Conservation (phyloP, 495 filamentous ascomycete species). For the Lasiosphaeria ovina region DNA sequence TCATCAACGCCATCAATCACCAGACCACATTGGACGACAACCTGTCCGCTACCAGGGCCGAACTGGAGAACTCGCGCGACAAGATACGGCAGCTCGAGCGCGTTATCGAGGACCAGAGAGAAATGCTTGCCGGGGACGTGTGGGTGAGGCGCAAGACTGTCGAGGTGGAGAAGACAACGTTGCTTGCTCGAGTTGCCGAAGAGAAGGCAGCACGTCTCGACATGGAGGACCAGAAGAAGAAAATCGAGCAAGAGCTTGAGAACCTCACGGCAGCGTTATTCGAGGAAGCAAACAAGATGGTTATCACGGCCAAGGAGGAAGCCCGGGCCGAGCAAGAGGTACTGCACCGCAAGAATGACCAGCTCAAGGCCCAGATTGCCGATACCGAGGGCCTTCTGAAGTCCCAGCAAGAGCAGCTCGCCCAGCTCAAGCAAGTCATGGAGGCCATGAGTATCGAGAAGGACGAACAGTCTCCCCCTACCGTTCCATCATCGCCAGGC, state of each 20-base stretch:
- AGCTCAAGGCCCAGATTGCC: conserved; percentile 50
- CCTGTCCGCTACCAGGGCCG: conserved; percentile 75
- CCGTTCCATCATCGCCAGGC: conserved; percentile 64
- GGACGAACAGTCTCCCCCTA: conserved; percentile 63
- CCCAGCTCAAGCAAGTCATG: conserved; percentile 87
- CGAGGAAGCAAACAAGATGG: conserved; percentile 97
- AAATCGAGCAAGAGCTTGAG: conserved; percentile 79
- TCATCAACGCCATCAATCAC: conserved; percentile 95
- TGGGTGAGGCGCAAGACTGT: conserved; percentile 59
- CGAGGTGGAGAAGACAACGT: conserved; percentile 41
- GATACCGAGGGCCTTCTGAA: conserved; percentile 76
- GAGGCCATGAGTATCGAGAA: conserved; percentile 75
- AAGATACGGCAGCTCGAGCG: conserved; percentile 67
- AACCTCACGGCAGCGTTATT: conserved; percentile 85
- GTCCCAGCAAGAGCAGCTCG: conserved; percentile 89
- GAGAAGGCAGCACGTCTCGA: conserved; percentile 68
- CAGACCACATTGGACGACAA: conserved; percentile 91
- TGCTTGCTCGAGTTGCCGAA: conserved; percentile 50
- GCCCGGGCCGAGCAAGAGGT: conserved; percentile 36
- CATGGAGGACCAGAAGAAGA: conserved; percentile 65
- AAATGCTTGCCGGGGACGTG: conserved; percentile 66
- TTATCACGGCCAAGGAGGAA: conserved; percentile 58
- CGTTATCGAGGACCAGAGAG: conserved; percentile 43
- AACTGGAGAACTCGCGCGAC: conserved; percentile 72
- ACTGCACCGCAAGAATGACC: conserved; percentile 36